Evolutionary conservation across 129 eudicot species (phyloP), one percentile per base, ranked within the genome.

Genomic region (Lonicera japonica): DNA sequence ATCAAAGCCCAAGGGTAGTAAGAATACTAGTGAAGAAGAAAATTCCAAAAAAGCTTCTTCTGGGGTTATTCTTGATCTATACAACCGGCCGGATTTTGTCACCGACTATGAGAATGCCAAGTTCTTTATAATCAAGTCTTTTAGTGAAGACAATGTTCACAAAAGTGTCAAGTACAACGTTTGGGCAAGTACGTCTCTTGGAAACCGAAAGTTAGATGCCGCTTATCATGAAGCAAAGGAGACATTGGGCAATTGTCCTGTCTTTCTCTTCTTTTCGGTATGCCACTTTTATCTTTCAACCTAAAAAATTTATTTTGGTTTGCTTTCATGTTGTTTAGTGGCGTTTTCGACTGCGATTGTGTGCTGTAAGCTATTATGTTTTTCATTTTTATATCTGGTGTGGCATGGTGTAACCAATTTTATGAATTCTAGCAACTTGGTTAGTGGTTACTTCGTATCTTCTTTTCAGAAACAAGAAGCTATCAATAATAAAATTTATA

Each of bases 161-260:
- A 90, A 78, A 82, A 90, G 97, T 74, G 84, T 90, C 20, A 90
- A 90, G 63, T 90, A 90, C 41, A 50, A 71, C n/a, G 80, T 83
- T 39, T 90, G 97, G 97, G 94, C 97, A 59, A 90, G 97, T 75
- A 90, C 97, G 10, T 77, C 95, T 23, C 85, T 81, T 69, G 97
- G 97, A 40, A 90, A 90, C 75, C 54, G 85, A 63, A 90, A 90
- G 70, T 73, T 90, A 39, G 95, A 90, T 77, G 95, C 94, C 62
- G 95, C 97, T 56, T 86, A 81, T 82, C 80, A 66, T 50, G 97
- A 90, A 71, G 83, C 90, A 4, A 83, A 84, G 73, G 95, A 79
- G 65, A 60, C 67, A 5, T 71, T 69, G 11, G 75, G 70, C 68
- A 39, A 52, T 25, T 90, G 83, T 69, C 97, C 95, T 4, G 75